Evolutionary conservation across 768 basidiomycete genomes (phyloP).

Genomic region (Lactarius akahatsu): DNA sequence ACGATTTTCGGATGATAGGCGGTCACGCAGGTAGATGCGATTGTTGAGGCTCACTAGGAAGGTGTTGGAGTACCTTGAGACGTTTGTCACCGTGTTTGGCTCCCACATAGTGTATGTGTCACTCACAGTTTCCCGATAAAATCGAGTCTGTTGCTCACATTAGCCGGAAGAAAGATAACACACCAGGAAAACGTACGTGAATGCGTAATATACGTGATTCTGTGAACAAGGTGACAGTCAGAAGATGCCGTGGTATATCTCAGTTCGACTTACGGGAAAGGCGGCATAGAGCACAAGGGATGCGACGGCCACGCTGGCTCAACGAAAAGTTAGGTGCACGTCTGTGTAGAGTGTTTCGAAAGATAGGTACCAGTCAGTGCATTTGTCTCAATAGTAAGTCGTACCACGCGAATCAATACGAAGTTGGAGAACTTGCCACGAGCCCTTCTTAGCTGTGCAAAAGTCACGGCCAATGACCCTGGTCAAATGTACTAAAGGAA

Average conservation of each 20-base stretch:
- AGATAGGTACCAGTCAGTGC: not conserved
- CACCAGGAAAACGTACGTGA: not conserved
- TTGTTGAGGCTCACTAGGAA: slow-evolving; percentile 1
- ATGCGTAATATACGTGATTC: not conserved
- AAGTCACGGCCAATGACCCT: not conserved
- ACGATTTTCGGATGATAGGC: not conserved
- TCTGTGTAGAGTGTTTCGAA: not conserved
- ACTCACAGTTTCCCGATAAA: slow-evolving; percentile 1
- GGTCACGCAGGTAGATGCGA: not conserved
- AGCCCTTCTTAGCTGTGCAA: not conserved
- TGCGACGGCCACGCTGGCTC: not conserved
- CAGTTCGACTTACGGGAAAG: not conserved
- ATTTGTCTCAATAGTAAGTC: not conserved
- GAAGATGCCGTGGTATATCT: not conserved
- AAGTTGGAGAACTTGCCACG: not conserved
- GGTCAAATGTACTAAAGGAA: not conserved
- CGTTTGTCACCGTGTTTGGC: not conserved
- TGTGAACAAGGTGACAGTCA: not conserved
- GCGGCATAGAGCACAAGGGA: not conserved
- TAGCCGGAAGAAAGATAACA: not conserved
- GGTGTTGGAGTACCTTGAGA: not conserved
- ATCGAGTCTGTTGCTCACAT: not conserved
- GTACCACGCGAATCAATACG: not conserved
- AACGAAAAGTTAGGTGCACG: not conserved
- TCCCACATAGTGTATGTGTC: not conserved